Base-by-base conservation (phyloP, 305 asterid species). In the Fraxinus ornus region DNA sequence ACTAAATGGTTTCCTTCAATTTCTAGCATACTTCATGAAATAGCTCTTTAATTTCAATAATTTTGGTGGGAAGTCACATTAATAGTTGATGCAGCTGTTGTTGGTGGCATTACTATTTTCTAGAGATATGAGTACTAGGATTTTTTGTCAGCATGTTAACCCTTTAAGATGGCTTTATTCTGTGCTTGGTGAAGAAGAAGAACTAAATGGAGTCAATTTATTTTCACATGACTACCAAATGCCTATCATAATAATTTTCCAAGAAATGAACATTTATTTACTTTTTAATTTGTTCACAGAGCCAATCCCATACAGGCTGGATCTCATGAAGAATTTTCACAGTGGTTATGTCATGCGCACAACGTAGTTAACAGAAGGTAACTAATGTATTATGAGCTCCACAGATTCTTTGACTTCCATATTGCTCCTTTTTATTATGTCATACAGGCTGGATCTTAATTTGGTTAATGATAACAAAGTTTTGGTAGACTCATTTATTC, bases 311-410 rank as follows among this genome's bases (percentile, higher is more conserved):
- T 94, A 10, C 88, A 88, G 83, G 91, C 89, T 81, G 97, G 97
- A 81, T 91, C 98, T 72, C 98, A 95, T 37, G 88, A 89, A 4
- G 97, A 95, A 82, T 89, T 95, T 74, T 91, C 98, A 36, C 95
- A 86, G 73, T 94, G 98, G 99, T 76, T 95, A 88, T 95, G 98
- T 85, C 92, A 90, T 2, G 92, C 81, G 64, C 99, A 95, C 88
- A 95, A 94, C 82, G 93, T 95, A 77, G 99, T 95, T 76, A 95
- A 95, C 81, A 85, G 99, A 87, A 95, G 99, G 98, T 95, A 90
- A 60, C 9, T 30, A 8, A n/a, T 79, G 28, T 64, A 15, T 44
- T 17, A 17, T 37, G 47, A 22, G n/a, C 52, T 49, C 19, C n/a
- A 0, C 60, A 24, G 36, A 57, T 72, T 80, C 75, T 81, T 80